Percentiles rank a stretch among this genome's conserved stretches.
Conservation (phyloP, 1,139 yeast species). For the Hyphopichia fennica region DNA sequence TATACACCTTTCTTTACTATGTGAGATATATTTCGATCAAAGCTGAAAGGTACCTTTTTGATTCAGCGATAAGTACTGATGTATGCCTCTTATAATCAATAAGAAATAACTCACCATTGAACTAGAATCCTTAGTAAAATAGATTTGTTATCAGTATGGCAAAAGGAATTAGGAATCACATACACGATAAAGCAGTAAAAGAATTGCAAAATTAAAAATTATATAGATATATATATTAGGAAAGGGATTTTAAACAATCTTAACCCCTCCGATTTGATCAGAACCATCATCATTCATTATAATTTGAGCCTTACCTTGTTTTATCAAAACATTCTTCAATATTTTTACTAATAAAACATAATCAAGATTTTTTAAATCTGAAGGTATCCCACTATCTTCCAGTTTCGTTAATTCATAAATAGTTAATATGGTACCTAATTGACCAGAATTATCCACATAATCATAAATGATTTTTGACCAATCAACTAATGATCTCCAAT, state of each 20-base stretch:
- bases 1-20: slow-evolving; percentile 27
- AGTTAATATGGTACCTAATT: slow-evolving; percentile 74
- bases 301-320: slow-evolving; percentile 66
- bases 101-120: slow-evolving; percentile 2
- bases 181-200: not conserved
- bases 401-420: slow-evolving; percentile 75
- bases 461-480: slow-evolving; percentile 64
- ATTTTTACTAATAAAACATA: slow-evolving; percentile 54
- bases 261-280: slow-evolving; percentile 64
- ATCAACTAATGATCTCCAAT: slow-evolving; percentile 72
- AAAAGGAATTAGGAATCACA: not conserved
- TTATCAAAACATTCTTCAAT: slow-evolving; percentile 55
- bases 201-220: not conserved
- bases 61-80: slow-evolving; percentile 7
- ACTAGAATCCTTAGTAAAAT: not conserved
- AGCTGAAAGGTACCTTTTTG: slow-evolving; percentile 11
- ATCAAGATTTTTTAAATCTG: slow-evolving; percentile 66
- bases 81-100: slow-evolving; percentile 10
- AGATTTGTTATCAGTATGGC: slow-evolving; percentile 3
- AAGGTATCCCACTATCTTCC: slow-evolving; percentile 55
- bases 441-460: slow-evolving; percentile 69
- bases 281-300: slow-evolving; percentile 57
- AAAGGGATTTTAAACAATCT: slow-evolving; percentile 54
- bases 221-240: not conserved
- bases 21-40: not conserved